A percentile compares a stretch with the other conserved stretches of the same genome.
Conservation (phyloP, 2,329 filamentous ascomycete genomes). For the Sarocladium oryzae region DNA sequence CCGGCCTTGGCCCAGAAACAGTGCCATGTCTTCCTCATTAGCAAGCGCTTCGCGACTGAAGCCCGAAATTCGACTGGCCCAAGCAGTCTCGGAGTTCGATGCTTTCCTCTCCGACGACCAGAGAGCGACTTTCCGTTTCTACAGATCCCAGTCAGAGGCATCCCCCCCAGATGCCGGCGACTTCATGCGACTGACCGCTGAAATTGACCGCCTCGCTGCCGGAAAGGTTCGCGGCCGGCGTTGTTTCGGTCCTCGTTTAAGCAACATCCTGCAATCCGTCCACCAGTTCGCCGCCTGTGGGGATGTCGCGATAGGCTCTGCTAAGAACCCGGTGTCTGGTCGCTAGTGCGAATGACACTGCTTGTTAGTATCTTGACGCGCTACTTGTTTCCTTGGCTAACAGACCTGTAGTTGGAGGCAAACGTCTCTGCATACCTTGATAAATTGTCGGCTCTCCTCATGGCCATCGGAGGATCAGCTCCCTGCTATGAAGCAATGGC, state of each 20-base stretch:
- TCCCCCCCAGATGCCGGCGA: conserved; percentile 24
- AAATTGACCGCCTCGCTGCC: conserved; percentile 23
- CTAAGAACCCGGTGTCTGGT: conserved; percentile 41
- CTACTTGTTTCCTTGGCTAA: not conserved
- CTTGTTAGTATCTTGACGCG: conserved; percentile 24
- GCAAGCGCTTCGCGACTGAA: not conserved
- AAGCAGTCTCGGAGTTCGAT: conserved; percentile 34
- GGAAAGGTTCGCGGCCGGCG: conserved; percentile 16
- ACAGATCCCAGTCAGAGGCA: conserved; percentile 14
- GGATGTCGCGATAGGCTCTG: conserved; percentile 28
- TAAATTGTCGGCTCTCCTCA: conserved; percentile 32
- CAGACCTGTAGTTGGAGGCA: conserved; percentile 21
- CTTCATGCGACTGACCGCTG: conserved; percentile 33
- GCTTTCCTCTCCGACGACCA: conserved; percentile 27
- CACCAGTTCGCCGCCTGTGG: conserved; percentile 38
- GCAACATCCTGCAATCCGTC: conserved; percentile 30
- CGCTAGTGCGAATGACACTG: conserved; percentile 33
- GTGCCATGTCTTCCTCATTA: not conserved
- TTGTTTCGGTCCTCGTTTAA: conserved; percentile 34
- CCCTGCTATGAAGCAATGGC: conserved; percentile 33
- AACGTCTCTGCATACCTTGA: conserved; percentile 27
- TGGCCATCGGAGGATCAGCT: conserved; percentile 31
- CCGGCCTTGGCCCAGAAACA: not conserved
- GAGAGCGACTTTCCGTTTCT: conserved; percentile 22
- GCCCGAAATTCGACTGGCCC: conserved; percentile 20